A percentile compares a stretch with the other conserved stretches of the same genome.
Evolutionary conservation across 441 rosid species (phyloP).

Genomic region (Pelargonium citronellum): DNA sequence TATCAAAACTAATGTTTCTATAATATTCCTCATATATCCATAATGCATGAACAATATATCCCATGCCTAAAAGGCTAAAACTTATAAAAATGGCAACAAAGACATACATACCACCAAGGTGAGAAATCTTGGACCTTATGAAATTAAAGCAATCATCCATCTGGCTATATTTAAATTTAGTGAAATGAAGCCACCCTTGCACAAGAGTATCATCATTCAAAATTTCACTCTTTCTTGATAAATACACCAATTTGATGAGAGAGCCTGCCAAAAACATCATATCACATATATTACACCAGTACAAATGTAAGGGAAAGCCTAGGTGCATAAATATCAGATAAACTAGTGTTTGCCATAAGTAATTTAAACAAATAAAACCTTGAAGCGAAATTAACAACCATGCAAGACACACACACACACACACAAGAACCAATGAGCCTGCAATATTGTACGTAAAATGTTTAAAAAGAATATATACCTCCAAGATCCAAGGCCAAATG

Average conservation of each 20-base stretch:
- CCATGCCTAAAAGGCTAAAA: background rate
- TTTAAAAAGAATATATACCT: slow-evolving; percentile 38
- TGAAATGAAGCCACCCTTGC: slow-evolving; percentile 96
- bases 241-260: slow-evolving; percentile 71
- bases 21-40: no score
- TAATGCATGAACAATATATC: no score
- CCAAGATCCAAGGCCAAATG: slow-evolving; percentile 90
- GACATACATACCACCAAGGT: slow-evolving; percentile 49
- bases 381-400: background rate
- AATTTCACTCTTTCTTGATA: slow-evolving; percentile 32
- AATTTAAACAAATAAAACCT: background rate
- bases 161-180: slow-evolving; percentile 85
- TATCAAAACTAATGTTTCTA: no score
- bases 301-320: background rate
- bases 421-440: background rate
- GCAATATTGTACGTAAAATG: no score
- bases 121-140: slow-evolving; percentile 85
- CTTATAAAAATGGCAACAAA: slow-evolving; percentile 11
- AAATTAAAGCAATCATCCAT: slow-evolving; percentile 86
- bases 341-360: background rate
- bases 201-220: slow-evolving; percentile 21
- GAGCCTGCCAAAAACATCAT: slow-evolving; percentile 42
- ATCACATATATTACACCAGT: background rate
- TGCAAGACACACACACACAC: background rate
- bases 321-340: background rate